A percentile compares a stretch with the other conserved stretches of the same genome.
Conservation (phyloP, 768 basidiomycete genomes). For the Podaxis sp. region DNA sequence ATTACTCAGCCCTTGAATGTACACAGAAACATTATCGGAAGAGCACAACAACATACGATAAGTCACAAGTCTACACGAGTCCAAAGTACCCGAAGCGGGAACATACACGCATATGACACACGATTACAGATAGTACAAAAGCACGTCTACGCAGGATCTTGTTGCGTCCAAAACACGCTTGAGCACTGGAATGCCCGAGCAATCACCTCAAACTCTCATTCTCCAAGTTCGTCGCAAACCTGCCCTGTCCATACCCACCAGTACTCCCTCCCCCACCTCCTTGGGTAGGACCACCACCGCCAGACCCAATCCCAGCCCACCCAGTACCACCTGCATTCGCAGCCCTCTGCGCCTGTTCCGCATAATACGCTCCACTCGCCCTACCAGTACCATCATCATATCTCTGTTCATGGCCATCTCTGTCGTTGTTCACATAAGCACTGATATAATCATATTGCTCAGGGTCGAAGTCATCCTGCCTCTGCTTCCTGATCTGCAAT, state of each 20-base stretch:
- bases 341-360: constrained; percentile 13
- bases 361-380: constrained; percentile 18
- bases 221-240: constrained; percentile 10
- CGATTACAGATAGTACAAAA: too few species aligned
- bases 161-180: neutral
- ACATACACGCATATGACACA: neutral
- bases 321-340: constrained; percentile 23
- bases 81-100: neutral
- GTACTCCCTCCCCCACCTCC: neutral
- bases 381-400: constrained; percentile 3
- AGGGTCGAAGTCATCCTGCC: constrained; percentile 34
- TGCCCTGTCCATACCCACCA: constrained; percentile 9
- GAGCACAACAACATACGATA: neutral
- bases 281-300: constrained; percentile 19
- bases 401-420: constrained; percentile 19
- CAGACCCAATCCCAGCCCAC: constrained; percentile 2
- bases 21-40: neutral
- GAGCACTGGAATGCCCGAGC: neutral
- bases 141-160: neutral
- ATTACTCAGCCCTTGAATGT: too few species aligned
- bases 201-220: neutral
- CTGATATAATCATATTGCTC: constrained; percentile 59
- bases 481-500: constrained; percentile 6
- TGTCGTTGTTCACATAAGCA: constrained; percentile 43
- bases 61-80: neutral